phyloP scores from a whole-genome alignment of 1,284 basidiomycete genomes.

The Pholiota adiposa region DNA sequence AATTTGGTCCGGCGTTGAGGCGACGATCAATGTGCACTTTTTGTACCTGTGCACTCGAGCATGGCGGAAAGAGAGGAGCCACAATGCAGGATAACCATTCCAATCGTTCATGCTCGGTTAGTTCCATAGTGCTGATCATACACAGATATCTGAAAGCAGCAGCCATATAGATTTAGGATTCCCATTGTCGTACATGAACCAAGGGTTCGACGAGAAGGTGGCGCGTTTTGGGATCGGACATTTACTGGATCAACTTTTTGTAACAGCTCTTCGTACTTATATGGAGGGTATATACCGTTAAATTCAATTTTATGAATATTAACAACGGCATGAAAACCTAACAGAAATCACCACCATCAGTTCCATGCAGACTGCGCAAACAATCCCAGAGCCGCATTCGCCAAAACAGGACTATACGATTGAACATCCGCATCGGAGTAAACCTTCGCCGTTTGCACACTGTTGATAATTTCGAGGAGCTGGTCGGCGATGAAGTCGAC shows the following conservation, averaged over 20 bases:
- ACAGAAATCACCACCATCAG: conserved; percentile 6
- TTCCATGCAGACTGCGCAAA: conserved; percentile 70
- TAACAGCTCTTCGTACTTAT: too few relatives aligned
- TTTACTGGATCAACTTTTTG: too few relatives aligned
- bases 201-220: too few relatives aligned
- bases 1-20: not conserved
- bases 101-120: too few relatives aligned
- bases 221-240: too few relatives aligned
- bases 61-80: not conserved
- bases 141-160: too few relatives aligned
- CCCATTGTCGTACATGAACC: too few relatives aligned
- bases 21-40: not conserved
- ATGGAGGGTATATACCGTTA: too few relatives aligned
- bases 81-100: not conserved
- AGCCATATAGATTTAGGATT: too few relatives aligned
- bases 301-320: too few relatives aligned
- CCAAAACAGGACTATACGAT: conserved; percentile 53
- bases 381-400: conserved; percentile 57
- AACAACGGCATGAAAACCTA: too few relatives aligned
- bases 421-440: conserved; percentile 57
- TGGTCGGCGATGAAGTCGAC: conserved; percentile 64
- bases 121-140: too few relatives aligned
- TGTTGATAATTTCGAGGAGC: conserved; percentile 59
- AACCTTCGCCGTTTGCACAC: conserved; percentile 49
- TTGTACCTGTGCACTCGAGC: not conserved